phyloP scores from a whole-genome alignment of 768 basidiomycete species.

The Amanita rubescens region DNA sequence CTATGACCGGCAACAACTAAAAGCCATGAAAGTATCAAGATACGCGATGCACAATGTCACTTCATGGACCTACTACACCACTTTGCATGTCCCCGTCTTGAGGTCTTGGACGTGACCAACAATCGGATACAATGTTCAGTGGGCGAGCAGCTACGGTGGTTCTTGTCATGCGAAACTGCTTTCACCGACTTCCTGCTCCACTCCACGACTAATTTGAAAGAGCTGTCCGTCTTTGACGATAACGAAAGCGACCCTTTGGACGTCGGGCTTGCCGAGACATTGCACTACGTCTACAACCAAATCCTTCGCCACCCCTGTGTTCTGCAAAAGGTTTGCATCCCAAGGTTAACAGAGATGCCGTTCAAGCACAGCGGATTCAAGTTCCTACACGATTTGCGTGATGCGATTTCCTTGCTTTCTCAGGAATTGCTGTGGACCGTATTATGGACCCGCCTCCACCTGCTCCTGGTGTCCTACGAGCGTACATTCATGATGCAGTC shows the following conservation, averaged over 20 bases:
- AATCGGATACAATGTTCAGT: neutral
- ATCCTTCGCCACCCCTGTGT: neutral
- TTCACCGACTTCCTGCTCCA: neutral
- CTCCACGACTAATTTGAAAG: neutral
- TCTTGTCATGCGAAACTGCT: neutral
- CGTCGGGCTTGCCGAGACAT: neutral
- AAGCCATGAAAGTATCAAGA: neutral
- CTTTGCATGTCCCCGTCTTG: neutral
- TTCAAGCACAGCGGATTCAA: neutral
- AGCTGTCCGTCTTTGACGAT: neutral
- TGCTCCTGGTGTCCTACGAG: neutral
- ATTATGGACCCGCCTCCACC: neutral
- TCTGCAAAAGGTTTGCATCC: neutral
- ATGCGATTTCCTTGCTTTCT: neutral
- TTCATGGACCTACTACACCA: neutral
- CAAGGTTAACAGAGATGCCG: neutral
- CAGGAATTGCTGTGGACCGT: neutral
- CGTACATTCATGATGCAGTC: neutral
- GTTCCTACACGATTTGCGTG: neutral
- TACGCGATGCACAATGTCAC: neutral
- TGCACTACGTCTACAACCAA: neutral
- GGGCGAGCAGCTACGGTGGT: neutral
- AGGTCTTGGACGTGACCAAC: neutral
- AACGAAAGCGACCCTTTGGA: neutral
- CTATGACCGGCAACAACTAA: neutral